Evolutionary conservation across 148 eudicot species (phyloP), one percentile per base, ranked within the genome.

Genomic region (Rhododendron ferrugineum): DNA sequence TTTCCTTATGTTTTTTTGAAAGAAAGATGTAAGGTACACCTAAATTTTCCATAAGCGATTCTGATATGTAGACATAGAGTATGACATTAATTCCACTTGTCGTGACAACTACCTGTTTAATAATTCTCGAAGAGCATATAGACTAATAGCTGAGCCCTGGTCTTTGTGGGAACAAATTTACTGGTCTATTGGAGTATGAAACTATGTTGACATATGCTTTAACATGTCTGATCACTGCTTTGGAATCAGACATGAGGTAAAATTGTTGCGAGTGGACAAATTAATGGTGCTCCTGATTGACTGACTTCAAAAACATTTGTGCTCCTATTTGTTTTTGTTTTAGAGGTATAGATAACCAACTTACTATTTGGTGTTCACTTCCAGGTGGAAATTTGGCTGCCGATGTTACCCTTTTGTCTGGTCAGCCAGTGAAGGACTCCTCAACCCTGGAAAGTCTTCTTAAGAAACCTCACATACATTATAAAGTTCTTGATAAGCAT

Each of bases 401-500:
- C 62, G 99, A 94, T 82, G 90, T 97, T 80, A 80, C 91, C 49
- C 84, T 84, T 44, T 85, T 95, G 80, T 95, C 99, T 82, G 79
- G 86, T 85, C 99, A 97, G 90, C 96, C 98, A 54, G 95, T 97
- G 79, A 95, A 89, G 89, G 94, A 90, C 37, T 90, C 90, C 26
- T 86, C 96, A 74, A 92, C 98, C 23, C 86, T 97, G 83, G 99
- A 95, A 86, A 88, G 92, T 87, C 90, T 97, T 87, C 98, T 97
- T 56, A 97, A 95, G 90, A 97, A 94, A 88, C 99, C 99, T 60
- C 98, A 95, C 81, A 85, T 97, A 77, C 91, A 88, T 79, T 97
- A 97, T 88, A 90, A 93, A 88, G 81, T 97, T 86, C 85, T 97
- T 88, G 99, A 97, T 84, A 95, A 94, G 88, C 96, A 97, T 91